phyloP scores from a whole-genome alignment of 2,329 filamentous ascomycete genomes.

The Pleomassaria siparia region DNA sequence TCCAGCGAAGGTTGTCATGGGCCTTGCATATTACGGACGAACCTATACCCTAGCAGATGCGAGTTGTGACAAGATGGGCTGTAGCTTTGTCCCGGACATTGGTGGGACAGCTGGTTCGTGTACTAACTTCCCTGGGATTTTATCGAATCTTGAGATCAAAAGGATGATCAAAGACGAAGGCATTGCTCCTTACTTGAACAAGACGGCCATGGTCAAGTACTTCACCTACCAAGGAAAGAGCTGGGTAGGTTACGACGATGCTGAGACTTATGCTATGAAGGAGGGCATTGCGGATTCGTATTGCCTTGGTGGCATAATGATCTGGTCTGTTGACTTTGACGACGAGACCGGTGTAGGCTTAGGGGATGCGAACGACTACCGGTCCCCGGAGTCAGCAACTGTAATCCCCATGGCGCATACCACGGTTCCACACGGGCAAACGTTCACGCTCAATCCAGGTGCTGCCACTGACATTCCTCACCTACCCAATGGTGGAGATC shows the following conservation, averaged over 20 bases:
- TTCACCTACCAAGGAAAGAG: conserved; percentile 30
- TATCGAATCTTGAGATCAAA: conserved; percentile 40
- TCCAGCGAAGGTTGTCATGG: conserved; percentile 47
- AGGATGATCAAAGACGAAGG: conserved; percentile 23
- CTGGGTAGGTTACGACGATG: conserved; percentile 46
- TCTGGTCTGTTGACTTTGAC: conserved; percentile 11
- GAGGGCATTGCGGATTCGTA: conserved; percentile 45
- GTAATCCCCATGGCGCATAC: too few species aligned
- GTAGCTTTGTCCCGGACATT: conserved; percentile 11
- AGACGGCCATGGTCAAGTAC: conserved; percentile 35
- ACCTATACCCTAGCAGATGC: conserved; percentile 26
- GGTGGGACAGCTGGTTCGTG: conserved; percentile 17
- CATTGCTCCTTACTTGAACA: conserved; percentile 20
- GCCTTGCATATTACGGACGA: conserved; percentile 50
- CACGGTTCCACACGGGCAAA: too few species aligned
- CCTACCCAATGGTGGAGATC: too few species aligned
- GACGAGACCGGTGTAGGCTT: too few species aligned
- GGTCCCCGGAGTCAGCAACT: too few species aligned
- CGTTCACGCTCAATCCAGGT: too few species aligned
- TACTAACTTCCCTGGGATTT: conserved; percentile 29
- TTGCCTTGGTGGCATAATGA: conserved; percentile 26
- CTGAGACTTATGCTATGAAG: conserved; percentile 44
- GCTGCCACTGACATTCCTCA: too few species aligned
- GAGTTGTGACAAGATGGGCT: conserved; percentile 15
- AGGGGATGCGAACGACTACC: too few species aligned